Base-by-base conservation (phyloP, 2,329 filamentous ascomycete genomes). In the Ophiostoma ulmi region DNA sequence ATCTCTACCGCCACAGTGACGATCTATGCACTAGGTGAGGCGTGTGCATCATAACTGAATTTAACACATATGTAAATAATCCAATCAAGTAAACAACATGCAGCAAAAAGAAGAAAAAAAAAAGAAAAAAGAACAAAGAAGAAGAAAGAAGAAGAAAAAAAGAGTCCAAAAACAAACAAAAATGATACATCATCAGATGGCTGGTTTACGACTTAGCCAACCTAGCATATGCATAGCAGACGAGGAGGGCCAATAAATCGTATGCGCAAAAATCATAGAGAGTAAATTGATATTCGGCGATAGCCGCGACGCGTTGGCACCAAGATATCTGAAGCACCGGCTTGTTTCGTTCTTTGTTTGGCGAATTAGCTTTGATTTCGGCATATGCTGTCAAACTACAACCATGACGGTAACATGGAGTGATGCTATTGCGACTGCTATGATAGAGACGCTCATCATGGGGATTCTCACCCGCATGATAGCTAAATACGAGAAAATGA, bases 311-410 rank as follows among this genome's bases (percentile, higher is more conserved):
- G 22, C 52, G n/a, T 58, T 10, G 11, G 26, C n/a, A 58, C 52
- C 52, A 58, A 58, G 52, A 22, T 26, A 58, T 26, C 52, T 26
- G 52, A 58, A 58, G 52, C 52, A 58, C 52, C 52, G 52, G 52
- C 44, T 26, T 26, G 17, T 58, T 26, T 26, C n/a, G 10, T 58
- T 58, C 52, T 58, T 58, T 58, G 52, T 58, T 26, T 58, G 22
- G 11, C 13, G 4, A 11, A 26, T 58, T 26, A 31, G 52, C n/a
- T 26, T 17, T 22, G 14, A 13, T 55, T 31, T 31, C 31, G 31
- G 31, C 31, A 31, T 31, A 31, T 31, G 31, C 31, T 31, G 31
- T 31, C 31, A 4, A 31, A 31, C 31, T 31, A 31, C 31, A 31
- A 31, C 31, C 3, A 31, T 31, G 3, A 20, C 14, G 41, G 14